Evolutionary conservation across 2,329 filamentous ascomycete genomes (phyloP).

Genomic region (Byssochlamys sp.): DNA sequence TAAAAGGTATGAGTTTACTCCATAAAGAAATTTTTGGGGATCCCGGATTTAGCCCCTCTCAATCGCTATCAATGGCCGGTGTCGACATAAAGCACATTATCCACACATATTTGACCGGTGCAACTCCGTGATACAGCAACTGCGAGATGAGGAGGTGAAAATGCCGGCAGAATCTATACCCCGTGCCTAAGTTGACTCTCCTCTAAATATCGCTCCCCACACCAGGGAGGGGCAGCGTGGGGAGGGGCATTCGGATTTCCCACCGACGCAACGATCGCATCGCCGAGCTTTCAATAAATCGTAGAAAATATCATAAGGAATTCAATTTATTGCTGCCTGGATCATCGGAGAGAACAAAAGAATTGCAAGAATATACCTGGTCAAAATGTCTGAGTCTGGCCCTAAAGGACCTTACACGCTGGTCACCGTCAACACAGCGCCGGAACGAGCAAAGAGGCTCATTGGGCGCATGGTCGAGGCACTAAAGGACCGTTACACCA

Average conservation of each 20-base stretch:
- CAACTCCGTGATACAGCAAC: not conserved
- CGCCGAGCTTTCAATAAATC: not conserved
- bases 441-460: conserved; percentile 54
- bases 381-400: not conserved
- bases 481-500: conserved; percentile 54
- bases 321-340: not conserved
- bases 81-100: not conserved
- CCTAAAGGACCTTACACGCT: conserved; percentile 52
- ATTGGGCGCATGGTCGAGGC: conserved; percentile 53
- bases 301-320: not conserved
- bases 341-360: not conserved
- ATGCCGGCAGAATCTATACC: not conserved
- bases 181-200: not conserved
- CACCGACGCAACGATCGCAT: conserved; percentile 4
- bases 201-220: not conserved
- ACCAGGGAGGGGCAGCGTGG: not conserved
- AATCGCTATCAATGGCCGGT: not conserved
- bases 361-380: not conserved
- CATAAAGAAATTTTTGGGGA: not conserved
- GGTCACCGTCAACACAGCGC: conserved; percentile 59
- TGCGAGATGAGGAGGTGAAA: not conserved
- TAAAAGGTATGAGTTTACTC: not conserved
- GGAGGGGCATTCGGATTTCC: not conserved
- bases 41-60: not conserved
- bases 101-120: not conserved